Percentiles rank a stretch among this genome's conserved stretches.
phyloP scores from a whole-genome alignment of 2,329 filamentous ascomycete species.

The Alternaria sp. region DNA sequence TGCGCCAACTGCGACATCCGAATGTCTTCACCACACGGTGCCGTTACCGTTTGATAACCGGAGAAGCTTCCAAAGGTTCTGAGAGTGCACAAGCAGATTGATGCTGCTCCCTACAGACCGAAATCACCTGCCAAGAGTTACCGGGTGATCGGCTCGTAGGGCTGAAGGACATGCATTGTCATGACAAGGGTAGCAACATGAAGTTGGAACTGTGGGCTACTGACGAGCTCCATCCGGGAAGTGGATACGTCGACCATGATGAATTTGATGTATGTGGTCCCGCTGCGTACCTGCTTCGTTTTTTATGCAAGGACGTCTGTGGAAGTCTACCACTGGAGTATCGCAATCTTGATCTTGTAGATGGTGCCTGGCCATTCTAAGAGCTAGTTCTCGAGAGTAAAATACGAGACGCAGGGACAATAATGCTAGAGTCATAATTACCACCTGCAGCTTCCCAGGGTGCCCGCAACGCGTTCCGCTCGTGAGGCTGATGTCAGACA shows the following conservation, averaged over 20 bases:
- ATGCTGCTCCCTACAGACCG: neutral
- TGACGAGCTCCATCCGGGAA: neutral
- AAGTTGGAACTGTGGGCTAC: neutral
- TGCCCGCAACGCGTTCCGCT: neutral
- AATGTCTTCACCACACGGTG: neutral
- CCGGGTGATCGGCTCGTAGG: conserved; percentile 1
- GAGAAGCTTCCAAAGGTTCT: neutral
- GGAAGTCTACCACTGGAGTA: neutral
- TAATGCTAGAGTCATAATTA: neutral
- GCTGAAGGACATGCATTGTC: conserved; percentile 1
- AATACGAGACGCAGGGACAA: neutral
- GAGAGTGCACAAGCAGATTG: neutral
- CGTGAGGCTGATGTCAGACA: neutral
- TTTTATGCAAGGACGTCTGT: neutral
- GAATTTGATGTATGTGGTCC: neutral
- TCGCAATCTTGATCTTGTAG: neutral
- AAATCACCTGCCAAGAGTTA: neutral
- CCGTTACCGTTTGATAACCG: neutral
- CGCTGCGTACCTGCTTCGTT: neutral
- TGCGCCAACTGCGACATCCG: neutral
- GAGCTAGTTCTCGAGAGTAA: neutral
- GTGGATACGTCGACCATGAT: neutral
- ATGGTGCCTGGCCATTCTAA: neutral
- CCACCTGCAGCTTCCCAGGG: neutral
- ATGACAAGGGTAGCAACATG: neutral